A percentile compares a stretch with the other conserved stretches of the same genome.
These are phyloP conservation scores for Auricularia auricula-judae DNA, from an alignment of 768 basidiomycete genomes.

Conservation along the genomic window DNA sequence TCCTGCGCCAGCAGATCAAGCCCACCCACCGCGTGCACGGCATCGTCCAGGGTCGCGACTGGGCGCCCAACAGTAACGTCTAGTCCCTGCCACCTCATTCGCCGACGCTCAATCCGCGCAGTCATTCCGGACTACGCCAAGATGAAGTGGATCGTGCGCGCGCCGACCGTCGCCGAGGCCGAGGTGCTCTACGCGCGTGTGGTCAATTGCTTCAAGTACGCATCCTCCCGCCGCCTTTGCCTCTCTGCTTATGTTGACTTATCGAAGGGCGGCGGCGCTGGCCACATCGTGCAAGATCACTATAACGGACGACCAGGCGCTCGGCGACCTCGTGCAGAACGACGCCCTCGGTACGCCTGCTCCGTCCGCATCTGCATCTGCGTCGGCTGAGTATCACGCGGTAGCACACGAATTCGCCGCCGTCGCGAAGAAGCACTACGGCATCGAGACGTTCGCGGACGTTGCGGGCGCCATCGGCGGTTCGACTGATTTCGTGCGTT, in stretches of 20 bases:
- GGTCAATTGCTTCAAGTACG: slow-evolving; percentile 61
- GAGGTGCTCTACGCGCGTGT: slow-evolving; percentile 48
- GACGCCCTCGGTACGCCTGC: slow-evolving; percentile 37
- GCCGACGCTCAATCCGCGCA: slow-evolving; percentile 16
- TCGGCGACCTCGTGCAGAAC: slow-evolving; percentile 59
- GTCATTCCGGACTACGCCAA: slow-evolving; percentile 79
- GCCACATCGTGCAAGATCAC: slow-evolving; percentile 54
- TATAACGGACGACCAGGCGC: slow-evolving; percentile 24
- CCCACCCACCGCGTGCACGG: slow-evolving; percentile 75
- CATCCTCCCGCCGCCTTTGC: slow-evolving; percentile 4
- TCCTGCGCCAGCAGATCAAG: slow-evolving; percentile 69
- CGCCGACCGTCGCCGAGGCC: slow-evolving; percentile 53
- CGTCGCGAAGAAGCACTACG: slow-evolving; percentile 42
- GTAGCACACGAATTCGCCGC: slow-evolving; percentile 56
- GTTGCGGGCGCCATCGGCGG: slow-evolving; percentile 60
- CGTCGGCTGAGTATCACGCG: no score
- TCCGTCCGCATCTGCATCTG: no score
- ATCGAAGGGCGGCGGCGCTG: slow-evolving; percentile 46
- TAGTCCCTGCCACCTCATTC: not conserved
- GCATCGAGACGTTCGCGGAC: slow-evolving; percentile 42
- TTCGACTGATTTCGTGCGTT: slow-evolving; percentile 73
- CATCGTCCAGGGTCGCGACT: slow-evolving; percentile 62
- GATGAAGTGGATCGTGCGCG: slow-evolving; percentile 69
- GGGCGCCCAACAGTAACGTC: slow-evolving; percentile 55
- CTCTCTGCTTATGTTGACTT: not conserved